Percentiles rank a stretch among this genome's conserved stretches.
These are phyloP conservation scores for Suillus weaverae DNA, from an alignment of 768 basidiomycete genomes.

Conservation along the genomic window DNA sequence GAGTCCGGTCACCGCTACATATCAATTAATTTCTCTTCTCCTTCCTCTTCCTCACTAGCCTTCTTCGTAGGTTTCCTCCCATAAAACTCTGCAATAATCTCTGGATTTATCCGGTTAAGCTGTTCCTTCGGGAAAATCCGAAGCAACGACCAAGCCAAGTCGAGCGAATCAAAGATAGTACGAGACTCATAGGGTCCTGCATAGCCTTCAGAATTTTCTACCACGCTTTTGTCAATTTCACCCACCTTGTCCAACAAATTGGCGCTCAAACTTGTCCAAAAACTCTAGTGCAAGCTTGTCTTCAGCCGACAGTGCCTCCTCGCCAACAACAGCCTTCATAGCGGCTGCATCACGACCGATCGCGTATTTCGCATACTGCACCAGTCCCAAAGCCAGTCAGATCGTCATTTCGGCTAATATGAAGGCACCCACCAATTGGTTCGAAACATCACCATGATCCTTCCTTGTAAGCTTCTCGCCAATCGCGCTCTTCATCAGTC, in stretches of 20 bases:
- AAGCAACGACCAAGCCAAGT: constrained; percentile 94
- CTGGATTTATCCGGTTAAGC: constrained; percentile 95
- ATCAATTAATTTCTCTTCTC: constrained; percentile 64
- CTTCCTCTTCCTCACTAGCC: constrained; percentile 44
- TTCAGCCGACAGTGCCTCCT: constrained; percentile 92
- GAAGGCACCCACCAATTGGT: constrained; percentile 74
- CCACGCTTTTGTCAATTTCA: constrained; percentile 17
- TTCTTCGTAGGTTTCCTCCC: constrained; percentile 77
- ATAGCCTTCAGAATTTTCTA: constrained; percentile 12
- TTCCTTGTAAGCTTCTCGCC: constrained; percentile 96
- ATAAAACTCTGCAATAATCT: constrained; percentile 94
- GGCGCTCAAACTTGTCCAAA: constrained; percentile 94
- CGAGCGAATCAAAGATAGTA: constrained; percentile 95
- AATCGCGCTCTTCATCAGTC: constrained; percentile 99
- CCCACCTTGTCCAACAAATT: constrained; percentile 95
- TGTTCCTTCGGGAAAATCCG: constrained; percentile 99
- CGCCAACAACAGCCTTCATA: constrained; percentile 99
- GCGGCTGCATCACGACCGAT: constrained; percentile 95
- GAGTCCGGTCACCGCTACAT: constrained; percentile 34
- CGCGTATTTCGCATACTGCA: constrained; percentile 95
- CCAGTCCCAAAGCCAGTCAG: constrained; percentile 15
- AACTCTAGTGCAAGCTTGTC: constrained; percentile 98
- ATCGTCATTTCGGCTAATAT: constrained; percentile 15
- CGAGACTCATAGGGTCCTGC: constrained; percentile 92
- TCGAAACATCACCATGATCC: constrained; percentile 99